A percentile compares a stretch with the other conserved stretches of the same genome.
Conservation (phyloP, 257 asterid genomes). For the Gardenia jasminoides region DNA sequence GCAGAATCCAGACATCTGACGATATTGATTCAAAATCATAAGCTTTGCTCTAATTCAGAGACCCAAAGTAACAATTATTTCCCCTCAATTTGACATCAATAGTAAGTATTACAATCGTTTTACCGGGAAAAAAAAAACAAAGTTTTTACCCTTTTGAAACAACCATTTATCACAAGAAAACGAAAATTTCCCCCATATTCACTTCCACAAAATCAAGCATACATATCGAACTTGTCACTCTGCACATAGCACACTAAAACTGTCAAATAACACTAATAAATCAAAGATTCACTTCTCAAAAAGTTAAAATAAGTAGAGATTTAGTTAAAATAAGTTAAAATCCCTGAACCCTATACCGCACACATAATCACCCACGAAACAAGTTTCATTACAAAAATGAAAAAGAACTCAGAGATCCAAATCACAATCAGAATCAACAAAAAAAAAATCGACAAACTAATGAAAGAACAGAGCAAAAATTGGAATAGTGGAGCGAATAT, state of each 20-base stretch:
- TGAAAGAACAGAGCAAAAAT: not conserved
- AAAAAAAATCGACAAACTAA: not conserved
- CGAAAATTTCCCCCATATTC: not conserved
- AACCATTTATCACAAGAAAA: not conserved
- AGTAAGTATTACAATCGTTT: not conserved
- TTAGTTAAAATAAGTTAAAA: not conserved
- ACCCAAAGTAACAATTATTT: not conserved
- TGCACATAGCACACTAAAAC: no score
- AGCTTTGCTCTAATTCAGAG: not conserved
- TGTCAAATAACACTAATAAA: not conserved
- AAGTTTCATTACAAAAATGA: not conserved
- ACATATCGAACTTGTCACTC: not conserved
- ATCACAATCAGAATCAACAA: not conserved
- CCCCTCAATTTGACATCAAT: not conserved
- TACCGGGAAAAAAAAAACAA: no score
- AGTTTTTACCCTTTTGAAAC: not conserved
- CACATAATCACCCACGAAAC: not conserved
- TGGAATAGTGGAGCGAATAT: not conserved
- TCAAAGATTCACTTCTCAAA: not conserved
- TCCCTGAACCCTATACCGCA: not conserved
- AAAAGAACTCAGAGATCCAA: conserved; percentile 11
- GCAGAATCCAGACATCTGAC: not conserved
- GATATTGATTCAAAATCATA: not conserved
- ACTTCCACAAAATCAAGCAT: not conserved
- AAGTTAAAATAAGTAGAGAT: not conserved